Conservation (phyloP, 768 basidiomycete genomes). For the Baorangia bicolor region DNA sequence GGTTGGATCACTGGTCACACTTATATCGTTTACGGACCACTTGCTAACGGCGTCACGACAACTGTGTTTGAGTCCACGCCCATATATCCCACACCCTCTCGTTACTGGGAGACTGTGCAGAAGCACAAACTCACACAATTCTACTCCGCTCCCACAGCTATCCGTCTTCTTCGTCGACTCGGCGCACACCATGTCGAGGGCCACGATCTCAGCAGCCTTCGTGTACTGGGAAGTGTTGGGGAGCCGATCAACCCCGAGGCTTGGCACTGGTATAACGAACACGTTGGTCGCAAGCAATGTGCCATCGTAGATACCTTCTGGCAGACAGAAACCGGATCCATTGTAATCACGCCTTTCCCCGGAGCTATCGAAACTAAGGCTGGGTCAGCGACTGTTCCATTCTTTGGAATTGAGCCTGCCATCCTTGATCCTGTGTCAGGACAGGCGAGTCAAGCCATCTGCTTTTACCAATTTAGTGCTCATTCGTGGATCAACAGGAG, state of each 20-base stretch:
- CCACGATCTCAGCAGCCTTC: conserved; percentile 77
- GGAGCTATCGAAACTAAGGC: conserved; percentile 96
- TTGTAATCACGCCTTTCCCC: conserved; percentile 93
- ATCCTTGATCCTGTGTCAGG: conserved; percentile 87
- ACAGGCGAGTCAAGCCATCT: conserved; percentile 38
- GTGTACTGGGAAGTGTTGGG: conserved; percentile 90
- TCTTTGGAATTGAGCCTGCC: conserved; percentile 91
- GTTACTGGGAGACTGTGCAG: conserved; percentile 96
- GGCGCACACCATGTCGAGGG: conserved; percentile 83
- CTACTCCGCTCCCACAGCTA: conserved; percentile 94
- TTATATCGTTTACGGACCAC: conserved; percentile 95
- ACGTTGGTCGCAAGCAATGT: conserved; percentile 84
- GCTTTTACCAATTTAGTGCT: not conserved
- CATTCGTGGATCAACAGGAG: conserved; percentile 37
- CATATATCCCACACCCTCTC: conserved; percentile 91
- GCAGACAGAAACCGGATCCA: conserved; percentile 98
- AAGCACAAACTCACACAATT: conserved; percentile 94
- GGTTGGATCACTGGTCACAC: conserved; percentile 99
- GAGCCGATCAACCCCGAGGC: conserved; percentile 99
- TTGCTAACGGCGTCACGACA: conserved; percentile 80
- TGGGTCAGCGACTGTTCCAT: conserved; percentile 94
- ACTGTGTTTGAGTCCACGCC: conserved; percentile 96
- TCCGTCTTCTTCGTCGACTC: conserved; percentile 83
- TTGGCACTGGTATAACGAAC: conserved; percentile 98
- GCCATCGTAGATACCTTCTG: conserved; percentile 95